A percentile compares a stretch with the other conserved stretches of the same genome.
These are phyloP conservation scores for Marsdenia floribunda DNA, from an alignment of 257 asterid species.

Conservation along the genomic window DNA sequence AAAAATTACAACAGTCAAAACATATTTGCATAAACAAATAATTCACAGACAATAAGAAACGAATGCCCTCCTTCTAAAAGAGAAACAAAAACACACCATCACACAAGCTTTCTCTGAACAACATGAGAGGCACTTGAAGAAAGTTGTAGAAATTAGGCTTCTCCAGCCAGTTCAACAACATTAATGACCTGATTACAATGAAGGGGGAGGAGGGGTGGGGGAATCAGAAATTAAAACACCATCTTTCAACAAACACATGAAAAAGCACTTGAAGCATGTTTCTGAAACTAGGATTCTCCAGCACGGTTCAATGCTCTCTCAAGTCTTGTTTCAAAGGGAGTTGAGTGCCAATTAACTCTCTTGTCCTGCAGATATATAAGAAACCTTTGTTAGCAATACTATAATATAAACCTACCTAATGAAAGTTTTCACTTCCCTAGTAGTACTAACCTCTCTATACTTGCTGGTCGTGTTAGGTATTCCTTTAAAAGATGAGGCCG, in stretches of 20 bases:
- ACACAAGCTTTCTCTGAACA: constrained; percentile 18
- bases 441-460: constrained; percentile 70
- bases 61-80: constrained; percentile 6
- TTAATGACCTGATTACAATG: neutral
- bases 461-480: constrained; percentile 90
- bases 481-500: constrained; percentile 66
- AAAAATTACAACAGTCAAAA: constrained; percentile 2
- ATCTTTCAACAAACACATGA: constrained; percentile 2
- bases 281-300: constrained; percentile 33
- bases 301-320: constrained; percentile 64
- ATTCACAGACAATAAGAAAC: constrained; percentile 3
- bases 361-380: constrained; percentile 56
- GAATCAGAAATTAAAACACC: constrained; percentile 4
- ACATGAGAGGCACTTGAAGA: constrained; percentile 5
- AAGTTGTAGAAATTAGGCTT: neutral
- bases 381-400: constrained; percentile 10
- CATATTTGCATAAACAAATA: constrained; percentile 3
- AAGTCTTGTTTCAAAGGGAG: constrained; percentile 87
- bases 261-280: constrained; percentile 7
- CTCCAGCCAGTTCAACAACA: neutral
- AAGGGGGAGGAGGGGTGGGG: neutral
- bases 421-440: constrained; percentile 12
- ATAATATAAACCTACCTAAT: constrained; percentile 2
- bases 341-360: constrained; percentile 80
- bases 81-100: constrained; percentile 9